Evolutionary conservation across 2,329 filamentous ascomycete species (phyloP), one percentile per base, ranked within the genome.

Genomic region (Fusarium cyanostomum): DNA sequence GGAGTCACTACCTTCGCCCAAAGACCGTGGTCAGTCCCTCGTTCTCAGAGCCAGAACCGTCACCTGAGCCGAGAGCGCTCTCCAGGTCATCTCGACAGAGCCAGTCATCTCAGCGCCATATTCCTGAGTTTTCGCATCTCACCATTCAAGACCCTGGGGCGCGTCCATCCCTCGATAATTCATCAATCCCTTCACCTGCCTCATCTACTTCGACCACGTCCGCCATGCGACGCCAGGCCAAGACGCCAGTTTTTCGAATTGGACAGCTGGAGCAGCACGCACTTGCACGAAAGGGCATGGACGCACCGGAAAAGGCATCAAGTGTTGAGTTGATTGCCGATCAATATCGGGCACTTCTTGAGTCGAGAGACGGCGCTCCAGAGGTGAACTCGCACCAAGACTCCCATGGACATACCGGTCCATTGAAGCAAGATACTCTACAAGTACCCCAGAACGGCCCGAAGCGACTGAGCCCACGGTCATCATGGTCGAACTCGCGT

Each of bases 241-340:
- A 84, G 70, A 85, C 82, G 2, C 83, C 82, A 0, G 80, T 84
- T 18, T 77, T 77, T 37, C 74, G 74, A 9, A 81, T 85, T 54
- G 82, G 82, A 12, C 82, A 85, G 64, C 74, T 83, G 3, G 83
- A 85, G 56, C 72, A 59, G 37, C 67, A 72, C 7, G 56, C 67
- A 12, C 61, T 68, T 21, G 55, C 59, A 39, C 56, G 68, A 42
- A 60, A 64, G 53, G 55, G 64, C 8, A 59, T 66, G 5, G 67
- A 64, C 9, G 59, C 62, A 4, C 58, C 71, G 4, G 72, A 71
- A 30, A 77, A 78, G 62, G 76, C 73, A 1, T 75, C 77, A 1
- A 82, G 78, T 63, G 78, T 80, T 30, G 81, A 84, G 50, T 72
- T 77, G 34, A 81, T 85, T 30, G 83, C 82, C 18, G 80, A 83